A percentile compares a stretch with the other conserved stretches of the same genome.
These are phyloP conservation scores for Isochrysis galbana DNA, from an alignment of 78 protist species.

Conservation along the genomic window DNA sequence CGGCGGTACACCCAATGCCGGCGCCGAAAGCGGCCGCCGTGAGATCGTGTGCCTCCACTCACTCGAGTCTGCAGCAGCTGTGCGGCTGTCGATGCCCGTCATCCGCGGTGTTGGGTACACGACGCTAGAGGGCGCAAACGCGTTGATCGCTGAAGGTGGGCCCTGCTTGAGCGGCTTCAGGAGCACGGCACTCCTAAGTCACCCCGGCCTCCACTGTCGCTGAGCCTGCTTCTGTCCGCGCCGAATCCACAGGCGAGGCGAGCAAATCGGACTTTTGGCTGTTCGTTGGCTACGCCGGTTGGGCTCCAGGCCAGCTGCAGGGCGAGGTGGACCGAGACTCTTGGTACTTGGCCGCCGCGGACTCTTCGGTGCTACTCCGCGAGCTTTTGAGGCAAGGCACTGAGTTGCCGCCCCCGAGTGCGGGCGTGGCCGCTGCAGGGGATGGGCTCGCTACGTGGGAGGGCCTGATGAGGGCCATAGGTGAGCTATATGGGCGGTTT, in stretches of 20 bases:
- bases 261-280: not conserved
- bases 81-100: not conserved
- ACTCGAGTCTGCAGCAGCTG: not conserved
- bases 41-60: constrained; percentile 3
- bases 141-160: not conserved
- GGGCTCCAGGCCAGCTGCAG: constrained; percentile 20
- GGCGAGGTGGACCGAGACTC: not conserved
- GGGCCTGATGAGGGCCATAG: not conserved
- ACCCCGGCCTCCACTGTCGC: no score
- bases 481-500: no score
- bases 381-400: constrained; percentile 4
- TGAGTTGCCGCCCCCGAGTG: not conserved
- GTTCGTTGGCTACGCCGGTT: constrained; percentile 22
- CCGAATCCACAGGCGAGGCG: not conserved
- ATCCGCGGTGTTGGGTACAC: not conserved
- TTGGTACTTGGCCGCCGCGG: not conserved
- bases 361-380: not conserved
- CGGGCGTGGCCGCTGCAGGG: not conserved
- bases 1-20: not conserved
- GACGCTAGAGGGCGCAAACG: not conserved
- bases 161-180: no score
- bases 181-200: no score
- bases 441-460: not conserved
- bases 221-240: no score
- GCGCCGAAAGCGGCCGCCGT: no score